phyloP scores from a whole-genome alignment of 2,329 filamentous ascomycete genomes.

The Pyrenochaeta sp. region DNA sequence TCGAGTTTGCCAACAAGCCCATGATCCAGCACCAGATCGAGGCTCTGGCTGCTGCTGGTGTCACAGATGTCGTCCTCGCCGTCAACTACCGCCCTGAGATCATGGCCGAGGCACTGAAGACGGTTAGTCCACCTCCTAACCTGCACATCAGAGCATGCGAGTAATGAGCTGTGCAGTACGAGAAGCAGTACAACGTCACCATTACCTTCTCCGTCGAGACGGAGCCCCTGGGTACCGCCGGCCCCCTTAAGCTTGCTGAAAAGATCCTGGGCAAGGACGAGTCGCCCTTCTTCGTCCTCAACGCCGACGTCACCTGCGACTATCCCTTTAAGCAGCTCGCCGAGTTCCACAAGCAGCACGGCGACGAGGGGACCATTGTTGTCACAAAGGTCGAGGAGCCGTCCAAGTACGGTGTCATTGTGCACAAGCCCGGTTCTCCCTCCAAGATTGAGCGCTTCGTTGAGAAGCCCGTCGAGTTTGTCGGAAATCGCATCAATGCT shows the following conservation, averaged over 20 bases:
- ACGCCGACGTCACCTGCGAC: constrained; percentile 98
- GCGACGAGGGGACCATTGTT: constrained; percentile 95
- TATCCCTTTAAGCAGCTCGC: constrained; percentile 92
- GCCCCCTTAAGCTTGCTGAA: constrained; percentile 94
- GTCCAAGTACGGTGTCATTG: constrained; percentile 97
- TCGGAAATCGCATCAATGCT: constrained; percentile 98
- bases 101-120: constrained; percentile 92
- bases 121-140: constrained; percentile 64
- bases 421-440: constrained; percentile 92
- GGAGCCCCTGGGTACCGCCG: constrained; percentile 93
- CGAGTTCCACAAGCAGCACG: constrained; percentile 91
- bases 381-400: constrained; percentile 99
- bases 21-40: constrained; percentile 99
- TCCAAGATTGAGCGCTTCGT: constrained; percentile 98
- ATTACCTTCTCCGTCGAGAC: constrained; percentile 98
- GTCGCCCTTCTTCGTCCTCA: constrained; percentile 95
- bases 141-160: constrained; percentile 5
- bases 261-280: constrained; percentile 92
- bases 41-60: constrained; percentile 89
- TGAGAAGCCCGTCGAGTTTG: constrained; percentile 98
- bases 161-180: constrained; percentile 67
- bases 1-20: constrained; percentile 98
- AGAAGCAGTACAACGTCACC: constrained; percentile 89
- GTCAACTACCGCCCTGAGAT: constrained; percentile 99
- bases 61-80: constrained; percentile 96